A percentile compares a stretch with the other conserved stretches of the same genome.
Conservation (phyloP, 75 land plant species). For the Chamaecyparis obtusa region DNA sequence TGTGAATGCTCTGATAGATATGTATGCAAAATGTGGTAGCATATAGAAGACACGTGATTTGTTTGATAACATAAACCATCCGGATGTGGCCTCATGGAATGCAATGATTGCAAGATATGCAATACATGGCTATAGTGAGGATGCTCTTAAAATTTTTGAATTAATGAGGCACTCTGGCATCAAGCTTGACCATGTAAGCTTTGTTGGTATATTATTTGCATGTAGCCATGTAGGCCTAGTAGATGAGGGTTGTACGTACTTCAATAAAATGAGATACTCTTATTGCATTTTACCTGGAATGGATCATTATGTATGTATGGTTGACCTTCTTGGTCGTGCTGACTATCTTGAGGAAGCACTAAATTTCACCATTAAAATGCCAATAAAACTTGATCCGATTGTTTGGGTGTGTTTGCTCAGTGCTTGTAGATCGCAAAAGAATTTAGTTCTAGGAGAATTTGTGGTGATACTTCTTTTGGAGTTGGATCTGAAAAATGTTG, state of each 20-base stretch:
- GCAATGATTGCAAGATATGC: slow-evolving; percentile 4
- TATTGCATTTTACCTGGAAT: slow-evolving; percentile 10
- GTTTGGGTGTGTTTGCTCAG: slow-evolving; percentile 23
- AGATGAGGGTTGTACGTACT: background rate
- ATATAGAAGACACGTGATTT: background rate
- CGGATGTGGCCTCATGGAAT: background rate
- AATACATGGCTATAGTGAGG: slow-evolving; percentile 1
- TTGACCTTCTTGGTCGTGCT: slow-evolving; percentile 29
- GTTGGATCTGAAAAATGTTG: slow-evolving; percentile 16
- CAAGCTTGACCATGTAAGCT: background rate
- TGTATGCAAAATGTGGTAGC: slow-evolving; percentile 14
- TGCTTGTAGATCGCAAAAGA: slow-evolving; percentile 21
- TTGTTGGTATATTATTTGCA: slow-evolving; percentile 4
- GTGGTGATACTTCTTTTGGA: slow-evolving; percentile 18
- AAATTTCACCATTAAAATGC: slow-evolving; percentile 13
- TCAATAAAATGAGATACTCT: slow-evolving; percentile 4
- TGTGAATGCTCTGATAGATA: slow-evolving; percentile 1
- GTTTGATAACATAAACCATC: background rate
- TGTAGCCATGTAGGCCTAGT: slow-evolving; percentile 8
- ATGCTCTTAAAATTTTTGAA: background rate
- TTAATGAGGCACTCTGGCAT: background rate
- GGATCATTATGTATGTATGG: slow-evolving; percentile 26
- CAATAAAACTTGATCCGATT: slow-evolving; percentile 1
- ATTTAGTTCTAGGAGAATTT: slow-evolving; percentile 17
- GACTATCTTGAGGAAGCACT: slow-evolving; percentile 21